A percentile compares a stretch with the other conserved stretches of the same genome.
phyloP scores from a whole-genome alignment of 2,329 filamentous ascomycete genomes.

The Colletotrichum karsti region DNA sequence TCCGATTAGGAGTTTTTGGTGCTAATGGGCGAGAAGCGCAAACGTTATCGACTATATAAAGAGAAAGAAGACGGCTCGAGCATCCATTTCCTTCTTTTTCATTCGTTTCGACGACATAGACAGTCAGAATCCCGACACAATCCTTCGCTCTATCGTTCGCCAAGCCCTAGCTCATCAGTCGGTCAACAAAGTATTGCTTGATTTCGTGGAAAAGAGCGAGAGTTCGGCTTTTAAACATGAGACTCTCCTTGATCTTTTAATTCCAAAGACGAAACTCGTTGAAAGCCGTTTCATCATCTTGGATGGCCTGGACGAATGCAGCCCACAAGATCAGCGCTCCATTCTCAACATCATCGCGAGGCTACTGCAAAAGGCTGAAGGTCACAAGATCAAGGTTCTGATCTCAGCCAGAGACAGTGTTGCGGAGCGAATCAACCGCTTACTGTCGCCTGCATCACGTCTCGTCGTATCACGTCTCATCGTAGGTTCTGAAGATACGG shows the following conservation, averaged over 20 bases:
- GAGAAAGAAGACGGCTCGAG: neutral
- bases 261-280: fast-evolving
- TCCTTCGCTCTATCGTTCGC: neutral
- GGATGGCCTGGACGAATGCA: neutral
- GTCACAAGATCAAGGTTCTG: neutral
- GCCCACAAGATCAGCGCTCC: fast-evolving
- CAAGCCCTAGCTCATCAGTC: neutral
- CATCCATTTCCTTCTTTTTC: neutral
- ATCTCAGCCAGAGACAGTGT: neutral
- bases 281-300: fast-evolving
- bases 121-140: neutral
- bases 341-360: neutral
- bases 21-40: neutral
- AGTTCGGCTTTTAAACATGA: fast-evolving
- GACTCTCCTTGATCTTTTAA: fast-evolving
- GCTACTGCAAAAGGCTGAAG: no score
- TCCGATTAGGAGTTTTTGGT: no score
- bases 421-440: fast-evolving
- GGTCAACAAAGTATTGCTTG: neutral
- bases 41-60: neutral
- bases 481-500: fast-evolving
- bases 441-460: fast-evolving
- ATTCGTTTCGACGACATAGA: neutral
- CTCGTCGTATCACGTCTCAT: neutral
- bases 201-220: fast-evolving